Percentiles rank a stretch among this genome's conserved stretches.
phyloP scores from a whole-genome alignment of 176 grass and related monocot genomes.

The Avena eriantha region DNA sequence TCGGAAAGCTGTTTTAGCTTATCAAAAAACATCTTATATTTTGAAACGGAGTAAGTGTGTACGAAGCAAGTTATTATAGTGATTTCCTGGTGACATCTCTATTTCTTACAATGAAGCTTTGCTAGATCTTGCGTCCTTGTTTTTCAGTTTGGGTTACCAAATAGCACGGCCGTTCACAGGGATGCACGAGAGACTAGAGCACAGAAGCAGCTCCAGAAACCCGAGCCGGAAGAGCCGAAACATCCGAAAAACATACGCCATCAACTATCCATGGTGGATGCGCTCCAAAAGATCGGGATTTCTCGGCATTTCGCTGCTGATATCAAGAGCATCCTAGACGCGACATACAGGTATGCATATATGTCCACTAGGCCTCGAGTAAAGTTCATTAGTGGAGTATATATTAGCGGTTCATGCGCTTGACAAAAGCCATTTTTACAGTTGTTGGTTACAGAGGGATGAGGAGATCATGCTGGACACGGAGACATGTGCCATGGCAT shows the following conservation, averaged over 20 bases:
- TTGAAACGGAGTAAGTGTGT: no score
- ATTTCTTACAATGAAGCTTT: no score
- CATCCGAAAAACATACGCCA: constrained; percentile 43
- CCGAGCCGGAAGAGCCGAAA: background rate
- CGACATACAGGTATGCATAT: constrained; percentile 48
- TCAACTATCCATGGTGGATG: constrained; percentile 62
- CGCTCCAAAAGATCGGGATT: constrained; percentile 65
- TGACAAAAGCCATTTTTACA: background rate
- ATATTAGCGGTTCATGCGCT: no score
- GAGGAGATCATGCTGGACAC: constrained; percentile 58
- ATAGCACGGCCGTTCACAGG: background rate
- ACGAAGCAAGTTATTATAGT: no score
- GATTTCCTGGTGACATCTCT: no score
- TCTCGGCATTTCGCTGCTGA: constrained; percentile 54
- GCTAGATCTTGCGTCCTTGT: background rate
- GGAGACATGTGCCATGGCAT: constrained; percentile 65
- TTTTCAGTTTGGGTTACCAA: background rate
- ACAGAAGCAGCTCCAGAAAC: background rate
- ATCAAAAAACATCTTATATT: no score
- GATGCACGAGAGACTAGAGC: background rate
- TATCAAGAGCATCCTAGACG: constrained; percentile 62
- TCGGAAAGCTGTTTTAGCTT: no score
- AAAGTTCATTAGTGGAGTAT: no score
- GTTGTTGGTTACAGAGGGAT: constrained; percentile 57
- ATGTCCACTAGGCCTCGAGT: no score